A percentile compares a stretch with the other conserved stretches of the same genome.
Evolutionary conservation across 805 yeast genomes (phyloP).

Genomic region (Alloascoidea hylecoeti): DNA sequence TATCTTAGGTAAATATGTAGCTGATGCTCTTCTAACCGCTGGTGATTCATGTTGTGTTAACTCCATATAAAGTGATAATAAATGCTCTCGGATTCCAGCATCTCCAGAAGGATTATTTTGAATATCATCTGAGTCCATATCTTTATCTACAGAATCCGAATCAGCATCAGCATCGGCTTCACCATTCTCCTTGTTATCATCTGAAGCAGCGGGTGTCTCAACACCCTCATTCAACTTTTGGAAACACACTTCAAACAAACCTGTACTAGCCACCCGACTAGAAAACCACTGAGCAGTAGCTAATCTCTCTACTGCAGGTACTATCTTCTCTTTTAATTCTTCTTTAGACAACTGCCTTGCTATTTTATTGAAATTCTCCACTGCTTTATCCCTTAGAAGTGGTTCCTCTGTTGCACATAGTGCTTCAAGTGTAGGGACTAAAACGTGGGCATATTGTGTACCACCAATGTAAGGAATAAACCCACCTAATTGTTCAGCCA

Average conservation of each 20-base stretch:
- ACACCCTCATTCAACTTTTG: too few relatives aligned
- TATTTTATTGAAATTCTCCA: slow-evolving; percentile 65
- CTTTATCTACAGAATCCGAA: too few relatives aligned
- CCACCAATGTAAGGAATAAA: slow-evolving; percentile 92
- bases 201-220: slow-evolving; percentile 31
- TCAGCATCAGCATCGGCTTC: too few relatives aligned
- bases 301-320: slow-evolving; percentile 65
- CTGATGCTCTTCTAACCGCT: slow-evolving; percentile 95
- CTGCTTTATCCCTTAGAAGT: slow-evolving; percentile 88
- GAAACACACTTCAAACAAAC: slow-evolving; percentile 63
- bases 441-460: slow-evolving; percentile 36
- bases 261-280: slow-evolving; percentile 81
- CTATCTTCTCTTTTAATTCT: slow-evolving; percentile 45
- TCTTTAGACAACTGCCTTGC: slow-evolving; percentile 37
- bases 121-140: too few relatives aligned
- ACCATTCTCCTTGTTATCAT: slow-evolving; percentile 6
- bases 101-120: too few relatives aligned
- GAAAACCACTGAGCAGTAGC: slow-evolving; percentile 93
- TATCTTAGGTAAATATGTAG: slow-evolving; percentile 63
- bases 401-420: slow-evolving; percentile 94
- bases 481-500: slow-evolving; percentile 81
- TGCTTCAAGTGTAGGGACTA: slow-evolving; percentile 58
- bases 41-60: slow-evolving; percentile 87
- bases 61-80: slow-evolving; percentile 54
- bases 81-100: slow-evolving; percentile 42